Evolutionary conservation across 75 land plant genomes (phyloP).

Genomic region (Pseudotsuga menziesii): DNA sequence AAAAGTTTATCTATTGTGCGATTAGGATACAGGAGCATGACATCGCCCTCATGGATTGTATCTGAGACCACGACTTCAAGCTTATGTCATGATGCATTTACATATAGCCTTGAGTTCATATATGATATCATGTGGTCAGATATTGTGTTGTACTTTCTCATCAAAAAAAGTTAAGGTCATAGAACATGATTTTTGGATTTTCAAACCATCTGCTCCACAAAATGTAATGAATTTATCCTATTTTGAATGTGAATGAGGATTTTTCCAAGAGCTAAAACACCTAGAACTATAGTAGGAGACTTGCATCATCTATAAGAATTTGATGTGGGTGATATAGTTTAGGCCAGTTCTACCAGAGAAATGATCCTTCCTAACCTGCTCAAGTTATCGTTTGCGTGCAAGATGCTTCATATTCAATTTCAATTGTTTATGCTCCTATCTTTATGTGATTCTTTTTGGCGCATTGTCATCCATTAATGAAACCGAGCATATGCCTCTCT

Average conservation of each 20-base stretch:
- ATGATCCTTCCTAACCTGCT: slow-evolving; percentile 82
- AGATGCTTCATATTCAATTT: slow-evolving; percentile 69
- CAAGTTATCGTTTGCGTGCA: slow-evolving; percentile 72
- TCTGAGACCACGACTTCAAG: no score
- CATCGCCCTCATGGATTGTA: no score
- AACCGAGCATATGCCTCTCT: slow-evolving; percentile 35
- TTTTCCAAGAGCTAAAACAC: neutral
- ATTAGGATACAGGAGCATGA: no score
- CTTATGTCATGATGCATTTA: no score
- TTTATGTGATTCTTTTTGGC: slow-evolving; percentile 94
- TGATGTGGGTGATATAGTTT: slow-evolving; percentile 79
- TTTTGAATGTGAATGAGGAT: neutral
- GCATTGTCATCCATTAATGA: slow-evolving; percentile 28
- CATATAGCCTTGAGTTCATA: no score
- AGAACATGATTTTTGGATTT: neutral
- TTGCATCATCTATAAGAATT: slow-evolving; percentile 53
- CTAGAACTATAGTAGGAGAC: neutral
- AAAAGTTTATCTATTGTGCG: no score
- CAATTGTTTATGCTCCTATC: slow-evolving; percentile 51
- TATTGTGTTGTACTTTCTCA: no score
- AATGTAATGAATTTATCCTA: neutral
- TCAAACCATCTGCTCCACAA: neutral
- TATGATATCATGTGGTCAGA: no score
- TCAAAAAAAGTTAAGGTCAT: neutral
- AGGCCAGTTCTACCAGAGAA: slow-evolving; percentile 77